Evolutionary conservation across 2,329 filamentous ascomycete species (phyloP), one percentile per base, ranked within the genome.

Genomic region (Chrysoporthe deuterocubensis): DNA sequence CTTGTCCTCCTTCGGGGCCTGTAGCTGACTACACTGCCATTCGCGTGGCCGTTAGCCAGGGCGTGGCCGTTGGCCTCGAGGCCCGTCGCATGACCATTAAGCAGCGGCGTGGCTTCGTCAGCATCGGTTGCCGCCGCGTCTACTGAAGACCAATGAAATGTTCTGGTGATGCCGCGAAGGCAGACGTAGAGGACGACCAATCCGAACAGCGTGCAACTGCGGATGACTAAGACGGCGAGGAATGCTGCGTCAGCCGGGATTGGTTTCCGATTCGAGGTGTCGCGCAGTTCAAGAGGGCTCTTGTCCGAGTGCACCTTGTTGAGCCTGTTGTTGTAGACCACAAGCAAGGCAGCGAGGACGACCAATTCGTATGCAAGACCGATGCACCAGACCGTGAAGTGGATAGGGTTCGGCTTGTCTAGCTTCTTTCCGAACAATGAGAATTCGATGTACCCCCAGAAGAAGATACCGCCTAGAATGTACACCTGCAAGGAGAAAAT

Each of bases 381-480:
- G 56, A 93, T 79, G 54, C 85, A 77, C 96, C 96, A 99, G 73
- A 93, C 89, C 59, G 91, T 80, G 66, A 95, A 86, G 79, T 97
- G 94, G 64, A 92, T 89, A 59, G 89, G 82, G 62, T 90, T 94
- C 0, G 96, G 96, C 14, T 92, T 92, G 44, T 93, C 90, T 70
- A 88, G 89, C 75, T 91, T 92, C 78, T 97, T 58, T 63, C 68
- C 94, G 74, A 97, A 85, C 67, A 98, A 86, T 42, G 94, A 94
- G 75, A 97, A 91, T 72, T 96, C 85, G 72, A 97, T 87, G 72
- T 97, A 90, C 62, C 92, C 86, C 81, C 96, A 96, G 71, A 96
- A 89, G 83, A 97, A 97, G 72, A 94, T 91, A 57, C 92, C 91
- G 65, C 91, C 93, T 67, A 93, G 87, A 71, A 96, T 84, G 78